Evolutionary conservation across 2,329 filamentous ascomycete species (phyloP).

Genomic region (Botryosphaeria agaves): DNA sequence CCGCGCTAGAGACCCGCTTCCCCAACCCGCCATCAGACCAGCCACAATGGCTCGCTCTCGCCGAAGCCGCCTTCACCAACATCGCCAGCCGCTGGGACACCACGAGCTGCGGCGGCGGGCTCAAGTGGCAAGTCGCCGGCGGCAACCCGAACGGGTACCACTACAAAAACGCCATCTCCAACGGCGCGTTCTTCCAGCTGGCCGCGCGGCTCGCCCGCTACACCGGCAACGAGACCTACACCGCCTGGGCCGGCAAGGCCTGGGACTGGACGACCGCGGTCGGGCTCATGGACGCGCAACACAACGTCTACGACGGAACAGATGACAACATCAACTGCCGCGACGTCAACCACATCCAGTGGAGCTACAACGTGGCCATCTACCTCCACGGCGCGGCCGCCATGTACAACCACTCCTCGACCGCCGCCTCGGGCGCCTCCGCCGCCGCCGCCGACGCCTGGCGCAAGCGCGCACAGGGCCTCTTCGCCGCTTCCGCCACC

Average conservation of each 20-base stretch:
- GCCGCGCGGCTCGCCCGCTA: conserved; percentile 55
- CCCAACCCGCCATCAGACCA: conserved; percentile 44
- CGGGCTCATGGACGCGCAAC: conserved; percentile 7
- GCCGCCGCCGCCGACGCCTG: conserved; percentile 35
- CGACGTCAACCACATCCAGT: conserved; percentile 33
- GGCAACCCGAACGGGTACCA: conserved; percentile 49
- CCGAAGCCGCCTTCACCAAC: conserved; percentile 65
- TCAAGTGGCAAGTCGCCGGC: conserved; percentile 74
- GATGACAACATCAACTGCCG: conserved; percentile 34
- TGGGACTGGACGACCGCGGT: conserved; percentile 38
- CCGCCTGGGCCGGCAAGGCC: conserved; percentile 53
- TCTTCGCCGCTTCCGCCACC: conserved; percentile 33
- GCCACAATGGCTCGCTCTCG: conserved; percentile 62
- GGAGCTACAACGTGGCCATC: conserved; percentile 40
- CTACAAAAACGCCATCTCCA: conserved; percentile 41
- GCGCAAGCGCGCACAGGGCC: conserved; percentile 38
- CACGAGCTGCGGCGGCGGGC: conserved; percentile 48
- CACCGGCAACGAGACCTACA: conserved; percentile 64
- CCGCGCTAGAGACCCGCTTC: conserved; percentile 60
- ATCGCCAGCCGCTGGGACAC: conserved; percentile 56
- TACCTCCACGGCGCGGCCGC: conserved; percentile 36
- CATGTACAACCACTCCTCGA: conserved; percentile 34
- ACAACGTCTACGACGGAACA: conserved; percentile 38
- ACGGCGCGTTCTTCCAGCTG: conserved; percentile 40
- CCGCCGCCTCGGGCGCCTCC: conserved; percentile 2